Evolutionary conservation across 2,329 filamentous ascomycete species (phyloP).

Genomic region (Thelonectria discophora): DNA sequence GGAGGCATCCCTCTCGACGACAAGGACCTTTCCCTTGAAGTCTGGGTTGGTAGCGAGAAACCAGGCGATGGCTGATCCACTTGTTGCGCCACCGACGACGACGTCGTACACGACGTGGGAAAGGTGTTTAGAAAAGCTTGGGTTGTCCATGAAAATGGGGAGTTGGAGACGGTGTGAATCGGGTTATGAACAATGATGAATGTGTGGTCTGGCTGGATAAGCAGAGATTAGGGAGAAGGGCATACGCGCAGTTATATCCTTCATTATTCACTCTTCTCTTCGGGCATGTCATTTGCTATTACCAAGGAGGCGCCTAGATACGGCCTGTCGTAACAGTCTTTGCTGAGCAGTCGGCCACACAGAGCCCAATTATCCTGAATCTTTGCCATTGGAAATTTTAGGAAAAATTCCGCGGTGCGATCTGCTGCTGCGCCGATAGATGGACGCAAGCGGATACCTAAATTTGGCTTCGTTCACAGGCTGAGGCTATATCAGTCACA

Average conservation of each 20-base stretch:
- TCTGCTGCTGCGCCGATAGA: not conserved
- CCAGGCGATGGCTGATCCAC: constrained; percentile 25
- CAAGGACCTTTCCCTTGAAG: constrained; percentile 22
- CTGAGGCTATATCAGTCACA: too few relatives aligned
- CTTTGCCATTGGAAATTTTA: not conserved
- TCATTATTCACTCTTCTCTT: too few relatives aligned
- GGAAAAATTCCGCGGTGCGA: not conserved
- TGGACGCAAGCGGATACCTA: not conserved
- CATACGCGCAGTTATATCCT: not conserved
- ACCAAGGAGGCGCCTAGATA: not conserved
- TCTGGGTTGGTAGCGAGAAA: constrained; percentile 21
- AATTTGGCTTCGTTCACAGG: not conserved
- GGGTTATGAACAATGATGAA: not conserved
- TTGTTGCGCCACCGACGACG: constrained; percentile 21
- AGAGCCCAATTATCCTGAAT: not conserved
- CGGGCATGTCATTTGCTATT: too few relatives aligned
- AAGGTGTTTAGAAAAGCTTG: constrained; percentile 1
- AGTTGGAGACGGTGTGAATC: not conserved
- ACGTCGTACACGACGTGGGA: constrained; percentile 11
- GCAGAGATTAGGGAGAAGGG: too few relatives aligned
- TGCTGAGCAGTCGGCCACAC: not conserved
- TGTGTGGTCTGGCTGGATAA: too few relatives aligned
- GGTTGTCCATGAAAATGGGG: not conserved
- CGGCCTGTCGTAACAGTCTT: not conserved
- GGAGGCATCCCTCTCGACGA: constrained; percentile 18